Base-by-base conservation (phyloP, 768 basidiomycete genomes). In the Leccinum boreale region DNA sequence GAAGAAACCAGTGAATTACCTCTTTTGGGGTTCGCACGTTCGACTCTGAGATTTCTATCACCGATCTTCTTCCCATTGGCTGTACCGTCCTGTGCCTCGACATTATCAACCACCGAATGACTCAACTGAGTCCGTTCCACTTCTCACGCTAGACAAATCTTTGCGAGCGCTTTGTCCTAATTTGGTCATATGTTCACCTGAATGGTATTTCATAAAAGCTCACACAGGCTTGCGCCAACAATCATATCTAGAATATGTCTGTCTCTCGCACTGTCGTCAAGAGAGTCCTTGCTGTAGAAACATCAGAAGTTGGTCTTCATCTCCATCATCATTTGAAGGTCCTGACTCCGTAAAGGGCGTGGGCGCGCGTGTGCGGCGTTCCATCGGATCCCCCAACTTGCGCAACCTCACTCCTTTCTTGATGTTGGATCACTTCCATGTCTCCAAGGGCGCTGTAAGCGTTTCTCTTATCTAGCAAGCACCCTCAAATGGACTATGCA, bases 321-420 rank as follows among this genome's bases (percentile, higher is more conserved):
- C 5, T 50, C 2, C 28, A 17, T 8, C 3, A 4, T 0, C 14
- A 3, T 47, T 44, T 47, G 53, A 23, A 39, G 59, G 39, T 48
- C 31, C 53, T 51, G 10, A 60, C 48, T 14, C 15, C n/a, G 6
- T 39, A 17, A 57, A 90, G 87, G 92, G 94, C 9, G 88, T 75
- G 3, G 92, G 92, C 6, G 94, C 89, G 17, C 77, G 80, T 52
- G 96, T 98, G 21, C 81, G 94, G 57, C 79, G 96, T 50, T 90
- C 88, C 44, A 97, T 98, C 61, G 96, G 96, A 7, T 81, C 85
- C 4, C 75, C 77, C 72, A 77, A 71, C 47, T 77, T 98, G 36
- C 79, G 86, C 51, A 97, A 94, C 69, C 74, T 97, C 42, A 87
- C 89, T 0, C 95, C 95, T 1, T 98, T 98, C 79, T 79, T 98